Evolutionary conservation across 345 rosid genomes (phyloP).

Genomic region (Populus nigra): DNA sequence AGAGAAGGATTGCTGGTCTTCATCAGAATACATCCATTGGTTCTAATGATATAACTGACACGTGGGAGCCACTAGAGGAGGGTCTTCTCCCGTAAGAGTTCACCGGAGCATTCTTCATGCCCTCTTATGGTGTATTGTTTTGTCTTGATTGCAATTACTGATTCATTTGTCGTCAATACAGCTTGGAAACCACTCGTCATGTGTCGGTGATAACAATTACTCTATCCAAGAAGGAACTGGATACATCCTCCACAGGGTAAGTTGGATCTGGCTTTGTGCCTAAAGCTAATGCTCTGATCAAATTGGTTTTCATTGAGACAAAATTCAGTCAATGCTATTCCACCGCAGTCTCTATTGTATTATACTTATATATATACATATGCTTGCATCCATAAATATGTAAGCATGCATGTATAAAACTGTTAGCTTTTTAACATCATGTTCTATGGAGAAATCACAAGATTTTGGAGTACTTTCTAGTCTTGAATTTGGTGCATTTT

Average conservation of each 20-base stretch:
- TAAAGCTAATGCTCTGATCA: background rate
- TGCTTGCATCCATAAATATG: background rate
- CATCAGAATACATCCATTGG: conserved; percentile 32
- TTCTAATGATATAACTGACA: conserved; percentile 35
- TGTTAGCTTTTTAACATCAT: background rate
- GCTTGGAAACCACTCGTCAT: conserved; percentile 39
- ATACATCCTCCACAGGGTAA: conserved; percentile 31
- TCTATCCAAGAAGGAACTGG: conserved; percentile 30
- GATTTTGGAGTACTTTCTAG: too few relatives aligned
- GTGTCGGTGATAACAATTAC: conserved; percentile 36
- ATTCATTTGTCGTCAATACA: conserved; percentile 7
- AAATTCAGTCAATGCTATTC: background rate
- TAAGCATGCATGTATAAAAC: background rate
- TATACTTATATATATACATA: background rate
- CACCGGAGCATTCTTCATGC: background rate
- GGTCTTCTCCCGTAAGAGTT: conserved; percentile 36
- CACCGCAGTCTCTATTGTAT: background rate
- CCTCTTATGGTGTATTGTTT: background rate
- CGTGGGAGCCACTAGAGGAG: conserved; percentile 41
- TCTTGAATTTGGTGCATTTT: background rate
- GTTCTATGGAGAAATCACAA: too few relatives aligned
- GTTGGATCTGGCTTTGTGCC: background rate
- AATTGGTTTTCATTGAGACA: background rate
- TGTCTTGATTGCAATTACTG: background rate
- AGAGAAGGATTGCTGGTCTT: conserved; percentile 34